Conservation (phyloP, 192 early-diverging fungal genomes). For the Backusella tuberculispora region DNA sequence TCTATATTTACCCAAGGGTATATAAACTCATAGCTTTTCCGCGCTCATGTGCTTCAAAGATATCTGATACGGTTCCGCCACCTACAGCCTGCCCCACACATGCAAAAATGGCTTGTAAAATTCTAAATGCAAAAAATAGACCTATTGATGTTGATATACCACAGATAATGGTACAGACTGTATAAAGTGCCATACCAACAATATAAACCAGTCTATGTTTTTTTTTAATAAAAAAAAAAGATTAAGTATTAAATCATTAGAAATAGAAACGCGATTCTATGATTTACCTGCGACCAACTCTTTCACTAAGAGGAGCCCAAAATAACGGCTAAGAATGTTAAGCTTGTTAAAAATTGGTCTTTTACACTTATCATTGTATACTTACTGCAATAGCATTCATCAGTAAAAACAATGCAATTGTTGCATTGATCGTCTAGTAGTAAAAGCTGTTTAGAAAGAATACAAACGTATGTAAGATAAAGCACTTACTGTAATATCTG, state of each 20-base stretch:
- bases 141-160: slow-evolving; percentile 36
- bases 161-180: slow-evolving; percentile 31
- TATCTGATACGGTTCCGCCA: slow-evolving; percentile 42
- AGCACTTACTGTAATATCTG: slow-evolving; percentile 21
- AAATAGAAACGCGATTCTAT: not conserved
- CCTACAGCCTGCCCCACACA: slow-evolving; percentile 39
- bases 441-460: not conserved
- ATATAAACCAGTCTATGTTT: slow-evolving; percentile 40
- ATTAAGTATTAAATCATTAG: not conserved
- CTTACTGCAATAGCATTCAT: slow-evolving; percentile 26
- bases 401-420: slow-evolving; percentile 32
- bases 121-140: slow-evolving; percentile 38
- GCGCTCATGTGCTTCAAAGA: slow-evolving; percentile 37
- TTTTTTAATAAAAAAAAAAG: not conserved
- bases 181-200: slow-evolving; percentile 33
- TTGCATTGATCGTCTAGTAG: slow-evolving; percentile 31
- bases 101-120: slow-evolving; percentile 39
- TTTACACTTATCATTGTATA: not conserved
- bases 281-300: slow-evolving; percentile 33
- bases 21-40: slow-evolving; percentile 38
- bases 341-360: not conserved
- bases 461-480: not conserved
- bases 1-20: slow-evolving; percentile 28
- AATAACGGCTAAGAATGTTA: slow-evolving; percentile 23
- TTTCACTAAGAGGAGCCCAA: slow-evolving; percentile 37